Percentiles rank a stretch among this genome's conserved stretches.
phyloP scores from a whole-genome alignment of 2,329 filamentous ascomycete genomes.

The Diaporthe sp. region DNA sequence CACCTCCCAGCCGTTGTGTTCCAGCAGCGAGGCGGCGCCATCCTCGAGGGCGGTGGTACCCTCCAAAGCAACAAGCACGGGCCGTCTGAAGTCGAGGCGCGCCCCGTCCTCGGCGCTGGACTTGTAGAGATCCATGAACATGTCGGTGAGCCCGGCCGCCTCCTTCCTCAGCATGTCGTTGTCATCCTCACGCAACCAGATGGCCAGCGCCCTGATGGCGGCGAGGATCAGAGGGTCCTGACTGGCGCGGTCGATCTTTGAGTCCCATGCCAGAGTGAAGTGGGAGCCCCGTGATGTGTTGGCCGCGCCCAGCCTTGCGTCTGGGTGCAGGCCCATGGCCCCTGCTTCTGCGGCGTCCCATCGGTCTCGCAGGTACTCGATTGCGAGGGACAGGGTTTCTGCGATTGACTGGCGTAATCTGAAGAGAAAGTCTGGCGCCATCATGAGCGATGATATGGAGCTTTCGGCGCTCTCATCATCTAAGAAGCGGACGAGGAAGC shows the following conservation, averaged over 20 bases:
- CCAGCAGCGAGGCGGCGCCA: conserved; percentile 62
- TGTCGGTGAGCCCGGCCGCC: conserved; percentile 71
- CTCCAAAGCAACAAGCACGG: conserved; percentile 71
- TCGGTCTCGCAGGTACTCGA: conserved; percentile 78
- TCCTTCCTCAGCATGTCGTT: conserved; percentile 69
- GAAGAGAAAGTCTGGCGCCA: conserved; percentile 71
- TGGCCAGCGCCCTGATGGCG: conserved; percentile 68
- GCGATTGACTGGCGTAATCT: conserved; percentile 71
- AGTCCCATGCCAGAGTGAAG: conserved; percentile 71
- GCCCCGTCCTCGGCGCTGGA: conserved; percentile 46
- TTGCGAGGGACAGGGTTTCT: conserved; percentile 73
- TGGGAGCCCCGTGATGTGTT: conserved; percentile 60
- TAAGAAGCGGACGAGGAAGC: conserved; percentile 67
- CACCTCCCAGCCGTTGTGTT: conserved; percentile 67
- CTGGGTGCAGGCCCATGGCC: conserved; percentile 71
- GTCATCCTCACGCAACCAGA: conserved; percentile 80
- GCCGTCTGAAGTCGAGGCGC: conserved; percentile 67
- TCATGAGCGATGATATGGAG: conserved; percentile 52
- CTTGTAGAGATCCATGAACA: conserved; percentile 74
- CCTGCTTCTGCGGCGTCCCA: conserved; percentile 77
- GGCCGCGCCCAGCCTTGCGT: conserved; percentile 61
- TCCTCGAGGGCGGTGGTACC: conserved; percentile 65
- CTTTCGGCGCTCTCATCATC: conserved; percentile 58
- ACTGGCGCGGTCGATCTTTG: conserved; percentile 60
- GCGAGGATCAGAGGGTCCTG: conserved; percentile 73